Evolutionary conservation across 2,329 filamentous ascomycete species (phyloP).

Genomic region (Ophiostoma angusticollis): DNA sequence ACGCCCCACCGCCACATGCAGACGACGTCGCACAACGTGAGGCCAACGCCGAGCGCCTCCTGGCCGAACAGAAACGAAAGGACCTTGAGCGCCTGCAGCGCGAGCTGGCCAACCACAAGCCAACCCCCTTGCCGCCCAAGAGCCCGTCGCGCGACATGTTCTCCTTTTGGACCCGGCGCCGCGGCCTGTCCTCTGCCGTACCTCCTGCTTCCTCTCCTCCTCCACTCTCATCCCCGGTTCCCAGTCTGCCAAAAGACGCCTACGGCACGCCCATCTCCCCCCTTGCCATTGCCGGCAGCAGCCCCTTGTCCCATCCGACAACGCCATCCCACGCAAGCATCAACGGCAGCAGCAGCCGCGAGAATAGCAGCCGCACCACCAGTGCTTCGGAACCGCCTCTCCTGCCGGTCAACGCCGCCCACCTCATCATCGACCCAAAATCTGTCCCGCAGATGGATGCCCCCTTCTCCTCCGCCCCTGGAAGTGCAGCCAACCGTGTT

Average conservation of each 20-base stretch:
- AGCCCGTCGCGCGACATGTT: slow-evolving; percentile 37
- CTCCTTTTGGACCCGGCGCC: slow-evolving; percentile 29
- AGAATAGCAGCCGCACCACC: slow-evolving; percentile 22
- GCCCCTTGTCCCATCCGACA: slow-evolving; percentile 12
- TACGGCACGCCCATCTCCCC: neutral
- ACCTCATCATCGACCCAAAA: neutral
- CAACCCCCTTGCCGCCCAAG: slow-evolving; percentile 17
- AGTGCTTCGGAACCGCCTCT: slow-evolving; percentile 14
- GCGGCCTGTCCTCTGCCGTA: slow-evolving; percentile 17
- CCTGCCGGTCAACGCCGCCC: neutral
- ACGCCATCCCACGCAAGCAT: no score
- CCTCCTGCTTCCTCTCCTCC: neutral
- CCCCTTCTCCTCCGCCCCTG: slow-evolving; percentile 67
- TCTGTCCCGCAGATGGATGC: slow-evolving; percentile 48
- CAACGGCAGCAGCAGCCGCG: no score
- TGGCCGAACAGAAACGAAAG: slow-evolving; percentile 36
- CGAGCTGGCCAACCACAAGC: slow-evolving; percentile 26
- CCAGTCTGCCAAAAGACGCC: no score
- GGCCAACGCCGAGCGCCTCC: slow-evolving; percentile 34
- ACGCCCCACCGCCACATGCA: slow-evolving; percentile 21
- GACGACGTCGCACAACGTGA: slow-evolving; percentile 31
- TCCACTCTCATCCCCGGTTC: slow-evolving; percentile 25
- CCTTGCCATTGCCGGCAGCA: slow-evolving; percentile 20
- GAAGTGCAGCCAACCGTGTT: slow-evolving; percentile 48
- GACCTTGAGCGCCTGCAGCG: slow-evolving; percentile 33